Evolutionary conservation across 2,329 filamentous ascomycete genomes (phyloP), one percentile per base, ranked within the genome.

Genomic region (Penicillium paneum): DNA sequence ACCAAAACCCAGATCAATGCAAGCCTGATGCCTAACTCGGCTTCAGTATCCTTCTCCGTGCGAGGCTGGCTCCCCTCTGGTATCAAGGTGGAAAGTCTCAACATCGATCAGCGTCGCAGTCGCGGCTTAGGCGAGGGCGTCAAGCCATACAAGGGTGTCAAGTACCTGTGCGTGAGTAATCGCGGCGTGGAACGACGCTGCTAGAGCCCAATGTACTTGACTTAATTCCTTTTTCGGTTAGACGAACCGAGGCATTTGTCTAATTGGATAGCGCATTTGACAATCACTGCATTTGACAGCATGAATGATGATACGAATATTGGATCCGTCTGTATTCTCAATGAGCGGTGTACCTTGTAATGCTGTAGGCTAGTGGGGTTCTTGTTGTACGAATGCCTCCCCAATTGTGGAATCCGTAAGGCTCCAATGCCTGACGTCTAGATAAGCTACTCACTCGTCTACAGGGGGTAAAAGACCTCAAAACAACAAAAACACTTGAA

Each of bases 111-210:
- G n/a, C 87, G 89, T 71, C 91, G 87, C 76, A 96, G 90, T 72
- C 83, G 87, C 54, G 94, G 94, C 0, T 67, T 99, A 42, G 91
- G 91, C 0, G 91, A 96, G 62, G 85, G 89, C 2, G 85, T 97
- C 36, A 95, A 91, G 75, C 94, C 94, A 24, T 97, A 96, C 75
- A 99, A 97, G 76, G 94, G 94, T 1, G 94, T 99, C 62, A 99
- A 99, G 76, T 99, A 99, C 74, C 72, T 99, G 64, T 97, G 92
- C 63, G 82, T 86, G 12, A 85, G 82, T 68, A 74, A 76, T 54
- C 77, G 77, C 60, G 84, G 84, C 0, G 69, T 80, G n/a, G 78
- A 80, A 59, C 67, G 71, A 39, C 69, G 76, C 52, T 72, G 68
- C 56, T 74, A 70, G 8, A 34, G 17, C 28, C 3, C 10, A 21